phyloP scores from a whole-genome alignment of 1,284 basidiomycete species.

The Taiwanofungus camphoratus region DNA sequence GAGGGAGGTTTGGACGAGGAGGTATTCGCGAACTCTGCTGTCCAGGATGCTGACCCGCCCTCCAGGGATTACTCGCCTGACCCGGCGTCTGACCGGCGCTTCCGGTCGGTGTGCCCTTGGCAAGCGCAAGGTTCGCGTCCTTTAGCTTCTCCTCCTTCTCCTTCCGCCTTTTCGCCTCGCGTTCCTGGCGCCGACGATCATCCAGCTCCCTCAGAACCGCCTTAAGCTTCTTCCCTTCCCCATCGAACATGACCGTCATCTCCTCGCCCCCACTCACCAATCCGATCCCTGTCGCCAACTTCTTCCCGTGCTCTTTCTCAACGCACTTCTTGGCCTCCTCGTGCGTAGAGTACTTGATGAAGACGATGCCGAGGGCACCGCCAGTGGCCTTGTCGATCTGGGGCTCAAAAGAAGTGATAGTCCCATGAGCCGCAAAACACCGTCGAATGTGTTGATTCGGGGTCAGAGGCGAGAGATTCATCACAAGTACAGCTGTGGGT shows the following conservation, averaged over 20 bases:
- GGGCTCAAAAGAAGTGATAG: conserved; percentile 67
- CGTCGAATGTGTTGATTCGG: conserved; percentile 61
- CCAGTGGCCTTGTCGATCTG: conserved; percentile 81
- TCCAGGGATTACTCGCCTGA: conserved; percentile 17
- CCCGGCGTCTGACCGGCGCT: conserved; percentile 21
- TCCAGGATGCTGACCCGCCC: conserved; percentile 11
- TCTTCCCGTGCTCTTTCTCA: conserved; percentile 54
- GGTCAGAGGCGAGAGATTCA: conserved; percentile 69
- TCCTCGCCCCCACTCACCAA: conserved; percentile 29
- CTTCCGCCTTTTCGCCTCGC: conserved; percentile 40
- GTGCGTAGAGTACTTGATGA: conserved; percentile 60
- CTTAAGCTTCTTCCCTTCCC: conserved; percentile 50
- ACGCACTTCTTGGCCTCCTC: conserved; percentile 62
- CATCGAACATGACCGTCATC: conserved; percentile 58
- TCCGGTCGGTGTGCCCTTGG: conserved; percentile 21
- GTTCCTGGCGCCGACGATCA: conserved; percentile 43
- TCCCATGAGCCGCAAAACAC: conserved; percentile 67
- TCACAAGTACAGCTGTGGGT: conserved; percentile 70
- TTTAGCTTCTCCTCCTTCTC: conserved; percentile 28
- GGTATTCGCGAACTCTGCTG: conserved; percentile 10
- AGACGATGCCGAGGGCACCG: conserved; percentile 78
- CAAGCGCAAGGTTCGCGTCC: conserved; percentile 17
- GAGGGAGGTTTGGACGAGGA: conserved; percentile 13
- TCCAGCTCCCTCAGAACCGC: conserved; percentile 59
- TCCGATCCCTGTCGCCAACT: conserved; percentile 32